These are phyloP conservation scores for Neocatenulostroma microsporum DNA, from an alignment of 2,329 filamentous ascomycete genomes.

Conservation along the genomic window DNA sequence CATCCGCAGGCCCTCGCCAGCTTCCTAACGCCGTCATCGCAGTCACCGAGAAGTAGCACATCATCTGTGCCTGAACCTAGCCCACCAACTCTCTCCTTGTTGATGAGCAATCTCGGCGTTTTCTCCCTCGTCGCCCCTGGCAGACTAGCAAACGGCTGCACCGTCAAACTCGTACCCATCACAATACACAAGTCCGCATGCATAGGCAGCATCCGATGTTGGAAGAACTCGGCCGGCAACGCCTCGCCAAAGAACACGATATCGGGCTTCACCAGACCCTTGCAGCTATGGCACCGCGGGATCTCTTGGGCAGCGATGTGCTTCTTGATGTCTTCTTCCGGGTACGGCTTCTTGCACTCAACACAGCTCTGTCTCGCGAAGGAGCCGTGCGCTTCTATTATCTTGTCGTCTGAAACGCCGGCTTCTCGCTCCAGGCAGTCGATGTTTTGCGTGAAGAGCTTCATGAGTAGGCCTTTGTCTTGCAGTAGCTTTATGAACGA, in stretches of 20 bases:
- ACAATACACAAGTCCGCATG: conserved; percentile 72
- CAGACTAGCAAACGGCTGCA: conserved; percentile 81
- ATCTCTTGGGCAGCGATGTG: conserved; percentile 61
- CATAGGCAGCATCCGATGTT: conserved; percentile 47
- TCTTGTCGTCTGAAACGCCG: conserved; percentile 70
- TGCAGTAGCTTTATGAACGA: conserved; percentile 78
- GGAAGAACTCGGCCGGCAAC: conserved; percentile 59
- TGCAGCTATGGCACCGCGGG: conserved; percentile 62
- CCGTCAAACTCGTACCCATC: conserved; percentile 79
- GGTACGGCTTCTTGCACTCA: conserved; percentile 68
- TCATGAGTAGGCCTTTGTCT: conserved; percentile 67
- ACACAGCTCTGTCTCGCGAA: conserved; percentile 90
- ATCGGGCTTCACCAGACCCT: conserved; percentile 81
- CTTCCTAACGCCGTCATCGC: conserved; percentile 70
- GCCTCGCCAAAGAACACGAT: conserved; percentile 90
- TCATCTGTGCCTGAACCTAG: conserved; percentile 74
- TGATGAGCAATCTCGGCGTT: conserved; percentile 75
- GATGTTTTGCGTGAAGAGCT: conserved; percentile 96
- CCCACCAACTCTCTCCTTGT: conserved; percentile 72
- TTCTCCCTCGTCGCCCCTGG: conserved; percentile 55
- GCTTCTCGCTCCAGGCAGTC: conserved; percentile 87
- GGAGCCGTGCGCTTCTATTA: conserved; percentile 91
- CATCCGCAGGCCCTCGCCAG: conserved; percentile 77
- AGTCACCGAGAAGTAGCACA: conserved; percentile 73
- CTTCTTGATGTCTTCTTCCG: conserved; percentile 64